Conservation (phyloP, 2,329 filamentous ascomycete species). For the Pseudogymnoascus sp. region DNA sequence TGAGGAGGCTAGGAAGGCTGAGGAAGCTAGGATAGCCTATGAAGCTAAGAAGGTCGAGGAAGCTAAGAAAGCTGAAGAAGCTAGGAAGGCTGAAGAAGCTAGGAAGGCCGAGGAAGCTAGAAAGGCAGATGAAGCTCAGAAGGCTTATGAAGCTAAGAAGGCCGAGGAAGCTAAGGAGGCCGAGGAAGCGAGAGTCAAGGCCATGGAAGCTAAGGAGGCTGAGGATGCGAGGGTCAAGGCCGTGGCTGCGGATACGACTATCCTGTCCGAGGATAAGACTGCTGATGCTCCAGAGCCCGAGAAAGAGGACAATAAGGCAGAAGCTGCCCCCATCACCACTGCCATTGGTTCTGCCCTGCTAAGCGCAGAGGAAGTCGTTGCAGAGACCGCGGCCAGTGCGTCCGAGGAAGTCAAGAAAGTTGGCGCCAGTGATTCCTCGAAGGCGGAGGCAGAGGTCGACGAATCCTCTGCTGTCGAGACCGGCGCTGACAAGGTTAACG, state of each 20-base stretch:
- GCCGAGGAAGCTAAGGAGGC: neutral
- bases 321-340: neutral
- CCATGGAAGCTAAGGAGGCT: neutral
- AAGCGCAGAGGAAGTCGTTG: neutral
- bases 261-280: neutral
- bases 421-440: neutral
- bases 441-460: neutral
- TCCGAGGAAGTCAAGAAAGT: slow-evolving; percentile 1
- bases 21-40: neutral
- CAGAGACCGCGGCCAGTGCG: neutral
- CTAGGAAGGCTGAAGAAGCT: neutral
- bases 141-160: neutral
- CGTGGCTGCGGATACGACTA: too few species aligned
- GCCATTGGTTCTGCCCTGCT: neutral
- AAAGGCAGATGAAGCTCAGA: neutral
- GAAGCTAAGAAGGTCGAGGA: neutral
- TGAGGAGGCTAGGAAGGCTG: neutral
- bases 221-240: neutral
- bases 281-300: neutral
- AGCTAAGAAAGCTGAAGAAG: neutral
- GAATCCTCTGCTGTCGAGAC: neutral
- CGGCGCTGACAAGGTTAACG: neutral
- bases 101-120: neutral
- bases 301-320: neutral
- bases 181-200: neutral